Evolutionary conservation across 2,329 filamentous ascomycete genomes (phyloP).

Genomic region (Bipolaris sorokiniana): DNA sequence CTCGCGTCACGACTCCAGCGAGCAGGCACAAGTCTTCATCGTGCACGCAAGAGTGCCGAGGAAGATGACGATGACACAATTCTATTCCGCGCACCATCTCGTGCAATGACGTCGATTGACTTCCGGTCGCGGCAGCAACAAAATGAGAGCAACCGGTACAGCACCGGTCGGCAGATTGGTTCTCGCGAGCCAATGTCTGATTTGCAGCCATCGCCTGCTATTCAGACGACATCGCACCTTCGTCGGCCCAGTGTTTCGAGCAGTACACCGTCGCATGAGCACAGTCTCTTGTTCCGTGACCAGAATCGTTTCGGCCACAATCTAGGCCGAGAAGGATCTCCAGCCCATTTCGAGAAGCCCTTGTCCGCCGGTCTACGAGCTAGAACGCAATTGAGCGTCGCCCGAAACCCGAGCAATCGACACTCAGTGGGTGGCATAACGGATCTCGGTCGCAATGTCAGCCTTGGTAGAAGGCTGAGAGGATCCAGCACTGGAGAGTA

Average conservation of each 20-base stretch:
- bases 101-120: slow-evolving; percentile 54
- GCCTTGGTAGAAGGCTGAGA: slow-evolving; percentile 36
- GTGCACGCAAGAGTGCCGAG: slow-evolving; percentile 42
- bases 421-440: slow-evolving; percentile 37
- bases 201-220: slow-evolving; percentile 38
- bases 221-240: slow-evolving; percentile 35
- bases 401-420: slow-evolving; percentile 36
- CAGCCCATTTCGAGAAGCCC: slow-evolving; percentile 41
- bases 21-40: slow-evolving; percentile 48
- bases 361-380: slow-evolving; percentile 29
- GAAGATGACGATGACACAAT: slow-evolving; percentile 48
- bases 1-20: slow-evolving; percentile 42
- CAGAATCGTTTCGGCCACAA: slow-evolving; percentile 35
- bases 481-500: slow-evolving; percentile 44
- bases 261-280: slow-evolving; percentile 30
- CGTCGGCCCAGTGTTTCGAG: slow-evolving; percentile 42
- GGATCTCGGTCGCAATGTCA: slow-evolving; percentile 38
- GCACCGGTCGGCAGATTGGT: slow-evolving; percentile 43
- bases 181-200: slow-evolving; percentile 48
- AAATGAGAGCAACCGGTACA: slow-evolving; percentile 29
- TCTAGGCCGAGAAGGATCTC: slow-evolving; percentile 35
- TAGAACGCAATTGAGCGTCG: slow-evolving; percentile 34
- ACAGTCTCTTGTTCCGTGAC: slow-evolving; percentile 38
- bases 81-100: slow-evolving; percentile 54
- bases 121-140: slow-evolving; percentile 47